Evolutionary conservation across 805 yeast species (phyloP).

Genomic region (Cyberlindnera euphorbiiphila): DNA sequence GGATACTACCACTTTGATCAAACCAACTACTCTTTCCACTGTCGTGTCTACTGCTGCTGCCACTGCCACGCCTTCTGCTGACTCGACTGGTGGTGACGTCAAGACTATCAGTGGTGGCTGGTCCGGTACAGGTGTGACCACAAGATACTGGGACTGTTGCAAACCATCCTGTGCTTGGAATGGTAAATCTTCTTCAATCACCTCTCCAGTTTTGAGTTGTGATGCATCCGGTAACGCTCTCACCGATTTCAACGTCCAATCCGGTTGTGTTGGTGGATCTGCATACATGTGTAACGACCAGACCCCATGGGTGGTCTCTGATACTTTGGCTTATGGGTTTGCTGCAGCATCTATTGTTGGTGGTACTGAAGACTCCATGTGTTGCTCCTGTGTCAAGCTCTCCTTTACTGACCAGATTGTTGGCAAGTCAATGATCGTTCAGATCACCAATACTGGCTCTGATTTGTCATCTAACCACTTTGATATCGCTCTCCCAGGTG

Average conservation of each 20-base stretch:
- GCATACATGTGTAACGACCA: constrained; percentile 18
- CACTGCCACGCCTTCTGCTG: constrained; percentile 6
- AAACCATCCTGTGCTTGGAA: constrained; percentile 15
- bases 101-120: constrained; percentile 8
- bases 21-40: neutral
- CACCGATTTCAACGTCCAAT: constrained; percentile 9
- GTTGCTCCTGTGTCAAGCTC: constrained; percentile 16
- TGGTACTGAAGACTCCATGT: constrained; percentile 13
- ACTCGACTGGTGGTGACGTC: constrained; percentile 5
- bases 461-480: constrained; percentile 14
- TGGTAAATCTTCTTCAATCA: constrained; percentile 12
- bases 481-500: constrained; percentile 18
- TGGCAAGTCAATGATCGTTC: constrained; percentile 13
- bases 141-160: constrained; percentile 18
- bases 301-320: constrained; percentile 13
- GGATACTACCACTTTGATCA: constrained; percentile 1
- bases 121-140: constrained; percentile 14
- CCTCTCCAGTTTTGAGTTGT: constrained; percentile 12
- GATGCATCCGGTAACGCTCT: constrained; percentile 14
- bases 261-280: constrained; percentile 15
- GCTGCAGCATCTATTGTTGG: constrained; percentile 17
- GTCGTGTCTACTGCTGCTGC: neutral
- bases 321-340: constrained; percentile 15
- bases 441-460: constrained; percentile 16
- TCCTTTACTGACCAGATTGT: constrained; percentile 13